phyloP scores from a whole-genome alignment of 169 alveolate species.

The Eimeria falciformis region DNA sequence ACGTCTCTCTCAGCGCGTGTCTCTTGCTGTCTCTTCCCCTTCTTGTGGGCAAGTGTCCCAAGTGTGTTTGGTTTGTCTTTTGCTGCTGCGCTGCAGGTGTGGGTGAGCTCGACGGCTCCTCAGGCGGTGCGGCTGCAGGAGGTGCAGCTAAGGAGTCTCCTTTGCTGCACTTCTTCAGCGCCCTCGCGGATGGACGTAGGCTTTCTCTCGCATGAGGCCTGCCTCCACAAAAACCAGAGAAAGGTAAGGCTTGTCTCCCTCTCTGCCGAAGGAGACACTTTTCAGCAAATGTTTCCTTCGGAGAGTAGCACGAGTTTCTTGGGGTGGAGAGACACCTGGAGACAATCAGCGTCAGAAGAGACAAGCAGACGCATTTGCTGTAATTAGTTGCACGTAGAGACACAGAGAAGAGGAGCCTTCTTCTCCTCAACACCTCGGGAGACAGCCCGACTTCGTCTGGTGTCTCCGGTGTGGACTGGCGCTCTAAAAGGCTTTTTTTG shows the following conservation, averaged over 20 bases:
- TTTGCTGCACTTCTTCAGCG: slow-evolving; percentile 6
- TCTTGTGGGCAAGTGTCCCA: too few species aligned
- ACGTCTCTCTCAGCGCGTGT: neutral
- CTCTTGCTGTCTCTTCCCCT: too few species aligned
- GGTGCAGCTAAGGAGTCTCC: slow-evolving; percentile 52
- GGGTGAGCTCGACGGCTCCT: slow-evolving; percentile 47
- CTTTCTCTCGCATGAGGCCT: slow-evolving; percentile 49
- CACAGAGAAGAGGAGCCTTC: neutral
- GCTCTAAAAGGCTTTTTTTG: too few species aligned
- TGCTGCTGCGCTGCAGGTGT: slow-evolving; percentile 26
- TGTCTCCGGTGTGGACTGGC: too few species aligned
- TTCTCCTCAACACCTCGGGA: too few species aligned
- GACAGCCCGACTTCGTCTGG: too few species aligned
- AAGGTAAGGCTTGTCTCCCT: neutral
- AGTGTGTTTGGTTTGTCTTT: too few species aligned
- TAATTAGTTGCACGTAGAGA: neutral
- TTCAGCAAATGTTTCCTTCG: too few species aligned
- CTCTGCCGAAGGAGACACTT: neutral
- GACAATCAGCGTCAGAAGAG: neutral
- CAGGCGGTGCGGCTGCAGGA: slow-evolving; percentile 69
- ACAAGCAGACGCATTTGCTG: too few species aligned
- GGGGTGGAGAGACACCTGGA: too few species aligned
- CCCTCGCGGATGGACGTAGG: slow-evolving; percentile 34
- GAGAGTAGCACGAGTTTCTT: too few species aligned
- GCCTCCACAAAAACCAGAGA: slow-evolving; percentile 16